Conservation (phyloP, 306 rosid genomes). For the Chamaecrista fasciculata region DNA sequence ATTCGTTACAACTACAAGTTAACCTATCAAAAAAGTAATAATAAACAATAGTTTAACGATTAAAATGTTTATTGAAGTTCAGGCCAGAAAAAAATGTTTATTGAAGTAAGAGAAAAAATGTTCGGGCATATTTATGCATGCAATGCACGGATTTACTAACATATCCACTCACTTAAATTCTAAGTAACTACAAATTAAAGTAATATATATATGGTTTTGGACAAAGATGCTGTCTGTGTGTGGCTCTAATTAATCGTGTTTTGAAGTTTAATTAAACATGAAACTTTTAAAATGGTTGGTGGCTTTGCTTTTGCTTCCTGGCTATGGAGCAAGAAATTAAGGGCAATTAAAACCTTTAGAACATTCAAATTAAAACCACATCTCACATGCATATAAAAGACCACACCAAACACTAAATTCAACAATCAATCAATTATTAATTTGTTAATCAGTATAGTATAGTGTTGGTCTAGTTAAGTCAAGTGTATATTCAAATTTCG, state of each 20-base stretch:
- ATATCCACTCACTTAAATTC: background rate
- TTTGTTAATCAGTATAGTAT: no score
- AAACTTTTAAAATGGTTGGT: background rate
- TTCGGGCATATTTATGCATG: no score
- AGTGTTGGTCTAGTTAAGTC: no score
- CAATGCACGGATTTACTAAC: background rate
- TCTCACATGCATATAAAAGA: no score
- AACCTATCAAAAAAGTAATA: no score
- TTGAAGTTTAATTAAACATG: background rate
- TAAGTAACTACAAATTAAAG: background rate
- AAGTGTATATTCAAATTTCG: no score
- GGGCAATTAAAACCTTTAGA: slow-evolving; percentile 15
- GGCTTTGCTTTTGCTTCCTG: slow-evolving; percentile 29
- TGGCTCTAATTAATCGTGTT: background rate
- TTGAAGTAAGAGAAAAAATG: no score
- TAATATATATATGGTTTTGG: background rate
- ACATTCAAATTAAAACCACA: background rate
- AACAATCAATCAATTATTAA: no score
- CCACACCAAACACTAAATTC: background rate
- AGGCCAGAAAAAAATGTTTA: no score
- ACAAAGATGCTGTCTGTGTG: slow-evolving; percentile 19
- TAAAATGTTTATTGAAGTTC: no score
- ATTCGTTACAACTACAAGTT: no score
- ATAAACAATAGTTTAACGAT: no score
- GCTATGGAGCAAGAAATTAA: slow-evolving; percentile 20